These are phyloP conservation scores for Pyrenochaeta sp. DNA, from an alignment of 2,329 filamentous ascomycete species.

Conservation along the genomic window DNA sequence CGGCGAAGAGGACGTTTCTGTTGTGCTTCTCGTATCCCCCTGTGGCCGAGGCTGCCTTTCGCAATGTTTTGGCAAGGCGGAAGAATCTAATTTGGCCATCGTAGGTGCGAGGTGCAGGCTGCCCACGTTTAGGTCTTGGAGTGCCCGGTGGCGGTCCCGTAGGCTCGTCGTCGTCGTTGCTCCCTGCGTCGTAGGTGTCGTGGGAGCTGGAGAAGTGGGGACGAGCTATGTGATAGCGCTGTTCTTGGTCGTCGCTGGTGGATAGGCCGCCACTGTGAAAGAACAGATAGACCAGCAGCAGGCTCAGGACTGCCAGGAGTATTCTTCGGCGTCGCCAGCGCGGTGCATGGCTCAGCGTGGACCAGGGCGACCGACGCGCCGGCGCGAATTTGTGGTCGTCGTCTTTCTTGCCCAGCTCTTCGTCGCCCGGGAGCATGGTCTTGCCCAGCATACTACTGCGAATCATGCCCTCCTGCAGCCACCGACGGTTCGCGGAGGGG, in stretches of 20 bases:
- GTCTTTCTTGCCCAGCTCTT: conserved; percentile 71
- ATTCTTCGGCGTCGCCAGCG: conserved; percentile 61
- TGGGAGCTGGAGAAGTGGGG: conserved; percentile 7
- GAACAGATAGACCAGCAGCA: conserved; percentile 68
- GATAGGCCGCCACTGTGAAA: conserved; percentile 59
- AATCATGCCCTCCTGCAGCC: conserved; percentile 35
- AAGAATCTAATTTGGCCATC: conserved; percentile 75
- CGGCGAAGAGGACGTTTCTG: conserved; percentile 79
- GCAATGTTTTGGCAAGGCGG: conserved; percentile 69
- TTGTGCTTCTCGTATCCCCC: conserved; percentile 62
- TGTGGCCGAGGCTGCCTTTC: conserved; percentile 61
- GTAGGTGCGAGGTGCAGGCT: conserved; percentile 53
- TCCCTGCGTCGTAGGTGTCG: conserved; percentile 13
- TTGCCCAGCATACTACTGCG: conserved; percentile 46
- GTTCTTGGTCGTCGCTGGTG: conserved; percentile 1
- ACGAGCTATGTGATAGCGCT: conserved; percentile 3
- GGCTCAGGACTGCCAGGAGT: conserved; percentile 41
- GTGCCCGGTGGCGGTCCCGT: conserved; percentile 37
- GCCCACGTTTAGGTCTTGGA: conserved; percentile 21
- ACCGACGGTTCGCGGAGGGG: conserved; percentile 29
- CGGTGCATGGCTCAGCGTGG: conserved; percentile 34
- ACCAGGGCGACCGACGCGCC: conserved; percentile 42
- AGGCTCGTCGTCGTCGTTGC: conserved; percentile 21
- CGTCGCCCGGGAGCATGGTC: conserved; percentile 60
- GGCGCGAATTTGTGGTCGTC: conserved; percentile 62